phyloP scores from a whole-genome alignment of 1,284 basidiomycete genomes.

The Cryptococcus deneoformans region DNA sequence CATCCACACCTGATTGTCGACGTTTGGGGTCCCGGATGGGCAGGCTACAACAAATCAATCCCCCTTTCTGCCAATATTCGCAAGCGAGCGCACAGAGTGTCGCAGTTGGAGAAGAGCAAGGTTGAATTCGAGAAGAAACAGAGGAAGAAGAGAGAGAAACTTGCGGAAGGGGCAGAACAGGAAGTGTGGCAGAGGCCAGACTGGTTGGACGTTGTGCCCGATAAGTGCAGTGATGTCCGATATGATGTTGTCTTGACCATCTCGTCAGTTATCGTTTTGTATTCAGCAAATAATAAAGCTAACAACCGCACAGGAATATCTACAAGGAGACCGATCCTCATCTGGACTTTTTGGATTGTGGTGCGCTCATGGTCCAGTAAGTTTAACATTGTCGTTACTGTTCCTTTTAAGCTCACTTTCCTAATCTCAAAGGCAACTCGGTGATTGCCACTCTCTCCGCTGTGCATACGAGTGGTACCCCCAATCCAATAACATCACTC shows the following conservation, averaged over 20 bases:
- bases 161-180: constrained; percentile 3
- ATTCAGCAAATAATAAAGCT: background rate
- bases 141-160: constrained; percentile 10
- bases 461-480: constrained; percentile 49
- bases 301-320: constrained; percentile 33
- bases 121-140: constrained; percentile 9
- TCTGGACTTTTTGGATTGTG: constrained; percentile 46
- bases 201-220: constrained; percentile 15
- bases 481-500: constrained; percentile 47
- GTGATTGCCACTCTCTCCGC: constrained; percentile 44
- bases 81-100: constrained; percentile 31
- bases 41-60: constrained; percentile 35
- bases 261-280: constrained; percentile 24
- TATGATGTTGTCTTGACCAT: constrained; percentile 48
- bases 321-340: constrained; percentile 41
- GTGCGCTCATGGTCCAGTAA: constrained; percentile 45
- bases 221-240: constrained; percentile 23
- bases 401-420: background rate
- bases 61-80: constrained; percentile 42
- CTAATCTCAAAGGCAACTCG: constrained; percentile 34
- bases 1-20: constrained; percentile 43
- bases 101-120: constrained; percentile 26
- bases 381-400: constrained; percentile 8
- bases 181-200: constrained; percentile 14
- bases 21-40: constrained; percentile 50